Base-by-base conservation (phyloP, 2,329 filamentous ascomycete genomes). In the Calycina marina region DNA sequence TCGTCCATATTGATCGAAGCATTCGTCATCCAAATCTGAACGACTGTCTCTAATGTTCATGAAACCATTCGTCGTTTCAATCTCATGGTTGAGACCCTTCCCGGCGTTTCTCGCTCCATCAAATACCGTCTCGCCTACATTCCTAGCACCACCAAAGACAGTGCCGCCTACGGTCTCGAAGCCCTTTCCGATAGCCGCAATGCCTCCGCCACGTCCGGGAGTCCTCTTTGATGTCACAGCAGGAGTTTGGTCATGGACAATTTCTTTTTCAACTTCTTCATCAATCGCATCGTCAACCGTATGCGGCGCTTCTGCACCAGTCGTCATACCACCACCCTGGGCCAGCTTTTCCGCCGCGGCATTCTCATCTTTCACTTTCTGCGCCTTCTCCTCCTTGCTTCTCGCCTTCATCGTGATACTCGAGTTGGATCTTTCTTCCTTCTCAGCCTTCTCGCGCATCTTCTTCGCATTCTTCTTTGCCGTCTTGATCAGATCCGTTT, bases 391-490 rank as follows among this genome's bases (percentile, higher is more conserved):
- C 34, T 43, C 34, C 31, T 48, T 52, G 1, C 40, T 47, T 6
- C 38, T 35, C 6, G 30, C 31, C 26, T 42, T 45, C 3, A 18
- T 33, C n/a, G n/a, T n/a, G 8, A 22, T n/a, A 32, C 41, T 48
- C n/a, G 59, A 56, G 35, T 65, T 65, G 36, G 63, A 69, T n/a
- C 74, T 70, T 1, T 61, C 58, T n/a, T 47, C 56, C 30, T 61
- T 58, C 36, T 54, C 46, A 4, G 48, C 48, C 35, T 50, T 51
- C 13, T 39, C 39, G 6, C 40, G 52, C 47, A 73, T 63, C 50
- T 88, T 78, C n/a, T 78, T 58, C 44, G 94, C 75, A 10, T 73
- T 75, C 51, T 77, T 83, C 50, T 85, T 86, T 34, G 82, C 86
- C 28, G 65, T 65, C 37, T 75, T 77, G 44, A 98, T 81, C 25